These are phyloP conservation scores for Artemisia annua DNA, from an alignment of 129 eudicot genomes.

Conservation along the genomic window DNA sequence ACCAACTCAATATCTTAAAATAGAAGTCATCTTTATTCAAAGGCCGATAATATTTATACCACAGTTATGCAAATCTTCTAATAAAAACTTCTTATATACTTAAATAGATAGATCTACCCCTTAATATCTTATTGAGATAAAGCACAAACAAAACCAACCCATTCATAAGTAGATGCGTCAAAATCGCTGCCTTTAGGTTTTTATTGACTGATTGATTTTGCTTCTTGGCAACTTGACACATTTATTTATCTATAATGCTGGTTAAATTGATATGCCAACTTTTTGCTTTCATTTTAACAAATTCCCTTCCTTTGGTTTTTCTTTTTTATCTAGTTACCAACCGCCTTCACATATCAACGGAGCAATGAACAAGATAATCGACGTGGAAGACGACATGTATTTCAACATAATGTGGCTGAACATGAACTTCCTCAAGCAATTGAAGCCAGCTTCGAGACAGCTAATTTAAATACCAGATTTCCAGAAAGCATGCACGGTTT, in stretches of 20 bases:
- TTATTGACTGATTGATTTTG: slow-evolving; percentile 1
- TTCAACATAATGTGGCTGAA: slow-evolving; percentile 62
- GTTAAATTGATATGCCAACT: neutral
- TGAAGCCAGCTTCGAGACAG: slow-evolving; percentile 72
- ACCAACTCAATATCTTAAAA: no score
- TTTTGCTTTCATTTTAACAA: neutral
- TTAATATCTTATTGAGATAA: no score
- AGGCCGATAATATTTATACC: no score
- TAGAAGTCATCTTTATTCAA: no score
- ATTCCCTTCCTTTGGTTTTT: neutral
- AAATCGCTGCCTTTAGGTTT: neutral
- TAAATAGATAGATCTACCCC: no score
- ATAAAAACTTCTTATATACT: no score
- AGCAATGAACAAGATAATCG: slow-evolving; percentile 56
- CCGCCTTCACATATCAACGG: slow-evolving; percentile 78
- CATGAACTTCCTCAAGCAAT: slow-evolving; percentile 66
- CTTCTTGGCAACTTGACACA: neutral
- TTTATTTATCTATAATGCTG: slow-evolving; percentile 7
- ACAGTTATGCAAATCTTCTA: no score
- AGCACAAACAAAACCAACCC: neutral
- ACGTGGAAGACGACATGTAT: slow-evolving; percentile 65
- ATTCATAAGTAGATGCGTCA: neutral
- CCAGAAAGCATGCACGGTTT: slow-evolving; percentile 31
- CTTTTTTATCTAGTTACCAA: slow-evolving; percentile 58
- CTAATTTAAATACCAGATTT: slow-evolving; percentile 15